Base-by-base conservation (phyloP, 495 filamentous ascomycete genomes). In the Tricharina praecox region DNA sequence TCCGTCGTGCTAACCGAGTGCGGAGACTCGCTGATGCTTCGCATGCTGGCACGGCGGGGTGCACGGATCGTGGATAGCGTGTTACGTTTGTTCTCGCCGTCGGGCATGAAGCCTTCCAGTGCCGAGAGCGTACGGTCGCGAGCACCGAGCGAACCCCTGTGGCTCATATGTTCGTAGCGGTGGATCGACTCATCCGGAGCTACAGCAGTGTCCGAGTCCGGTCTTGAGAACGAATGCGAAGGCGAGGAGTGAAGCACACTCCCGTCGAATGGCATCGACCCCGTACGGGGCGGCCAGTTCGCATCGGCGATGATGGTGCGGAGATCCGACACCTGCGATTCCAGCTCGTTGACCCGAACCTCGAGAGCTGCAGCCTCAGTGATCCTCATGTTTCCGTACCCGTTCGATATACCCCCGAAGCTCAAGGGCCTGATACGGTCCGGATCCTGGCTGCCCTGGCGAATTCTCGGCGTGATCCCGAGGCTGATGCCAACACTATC, bases 1-100 rank as follows among this genome's bases (percentile, higher is more conserved):
- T 77, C 70, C 44, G 74, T 70, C 35, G 75, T 67, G 11, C 70
- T 75, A 30, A 77, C 56, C 7, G 41, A 50, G 15, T 57, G 49
- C 13, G 51, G 16, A 44, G 56, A 25, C 38, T 58, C 43, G 39
- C 50, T 50, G 23, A 41, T 41, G 35, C 34, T 37, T 37, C 50
- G 45, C 46, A 48, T 41, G 35, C 34, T 37, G 34, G 8, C 34
- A 18, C 34, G 34, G 5, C 24, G 19, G 28, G 56, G 53, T 9
- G 25, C 50, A 20, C 50, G 60, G 16, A 59, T 59, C 16, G 56
- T 59, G 36, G 55, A 59, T 24, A 47, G 32, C 25, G 56, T 59
- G 53, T 51, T 44, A 16, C 55, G 43, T 23, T 47, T 59, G 21
- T 35, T 52, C 18, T 44, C 45, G 7, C 8, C 4, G 46, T 55